Evolutionary conservation across 140 eudicot species (phyloP), one percentile per base, ranked within the genome.

Genomic region (Eryngium alpinum): DNA sequence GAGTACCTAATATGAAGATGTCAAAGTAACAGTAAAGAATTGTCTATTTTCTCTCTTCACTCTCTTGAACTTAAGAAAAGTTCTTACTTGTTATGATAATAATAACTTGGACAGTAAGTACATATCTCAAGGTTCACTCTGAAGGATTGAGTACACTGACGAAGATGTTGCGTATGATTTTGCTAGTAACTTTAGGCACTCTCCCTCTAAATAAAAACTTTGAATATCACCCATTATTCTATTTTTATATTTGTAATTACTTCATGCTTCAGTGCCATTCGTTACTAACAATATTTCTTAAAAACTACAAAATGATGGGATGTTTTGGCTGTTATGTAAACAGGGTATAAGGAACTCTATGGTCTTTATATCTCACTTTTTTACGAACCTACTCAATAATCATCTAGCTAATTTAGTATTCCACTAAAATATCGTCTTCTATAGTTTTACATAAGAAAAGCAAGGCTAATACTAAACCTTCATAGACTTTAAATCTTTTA

Each of bases 131-230:
- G 96, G 99, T 84, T 90, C 96, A 70, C 72, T 93, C 82, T 86
- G 86, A 38, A 97, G 99, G 77, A 96, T 96, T 75, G 99, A 98
- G 78, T 96, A 94, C 89, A 94, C 97, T 11, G 95, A 94, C 60
- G 97, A 94, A 59, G 97, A 94, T 81, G 98, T 94, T 80, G 98
- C 98, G 80, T 93, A 93, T 88, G 99, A 96, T 81, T 96, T 96
- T 81, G 89, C 91, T 82, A 96, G 99, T 19, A 98, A 96, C 86
- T 88, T 96, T n/a, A 93, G 98, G 97, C 92, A 82, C 33, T 63
- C 62, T 49, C 21, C 25, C 33, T 49, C 38, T 75, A 59, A 6
- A 59, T 59, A n/a, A n/a, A n/a, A n/a, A n/a, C n/a, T 12, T 22
- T 12, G 5, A 10, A n/a, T 70, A 29, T 31, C 16, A 29, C n/a